These are phyloP conservation scores for Leptodontidium sp. DNA, from an alignment of 2,329 filamentous ascomycete species.

Conservation along the genomic window DNA sequence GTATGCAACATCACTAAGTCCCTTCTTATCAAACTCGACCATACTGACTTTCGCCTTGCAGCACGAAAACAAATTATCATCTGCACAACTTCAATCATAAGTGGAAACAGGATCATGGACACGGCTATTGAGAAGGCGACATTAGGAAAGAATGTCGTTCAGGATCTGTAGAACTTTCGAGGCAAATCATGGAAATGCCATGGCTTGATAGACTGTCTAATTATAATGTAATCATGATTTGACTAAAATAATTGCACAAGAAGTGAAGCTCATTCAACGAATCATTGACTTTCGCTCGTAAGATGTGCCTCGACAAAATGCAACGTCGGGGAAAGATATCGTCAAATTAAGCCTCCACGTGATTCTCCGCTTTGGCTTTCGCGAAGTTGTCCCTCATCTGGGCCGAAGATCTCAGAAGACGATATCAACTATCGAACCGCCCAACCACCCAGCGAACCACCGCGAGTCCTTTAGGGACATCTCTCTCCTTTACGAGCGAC, in stretches of 20 bases:
- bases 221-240: conserved; percentile 33
- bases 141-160: conserved; percentile 41
- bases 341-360: conserved; percentile 37
- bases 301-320: conserved; percentile 6
- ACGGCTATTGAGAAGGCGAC: conserved; percentile 74
- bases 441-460: conserved; percentile 35
- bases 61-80: conserved; percentile 85
- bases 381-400: conserved; percentile 31
- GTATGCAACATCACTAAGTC: conserved; percentile 48
- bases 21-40: background rate
- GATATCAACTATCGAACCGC: conserved; percentile 43
- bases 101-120: conserved; percentile 88
- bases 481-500: conserved; percentile 30
- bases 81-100: conserved; percentile 91
- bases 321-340: conserved; percentile 23
- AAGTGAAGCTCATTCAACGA: background rate
- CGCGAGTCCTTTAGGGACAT: conserved; percentile 27
- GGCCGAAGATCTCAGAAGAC: conserved; percentile 37
- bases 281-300: background rate
- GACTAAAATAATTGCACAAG: background rate
- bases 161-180: conserved; percentile 38
- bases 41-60: conserved; percentile 46
- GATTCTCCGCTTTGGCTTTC: conserved; percentile 36
- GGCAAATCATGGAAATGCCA: background rate
- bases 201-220: conserved; percentile 14